These are phyloP conservation scores for Wickerhamiella musiphila DNA, from an alignment of 805 yeast genomes.

Conservation along the genomic window DNA sequence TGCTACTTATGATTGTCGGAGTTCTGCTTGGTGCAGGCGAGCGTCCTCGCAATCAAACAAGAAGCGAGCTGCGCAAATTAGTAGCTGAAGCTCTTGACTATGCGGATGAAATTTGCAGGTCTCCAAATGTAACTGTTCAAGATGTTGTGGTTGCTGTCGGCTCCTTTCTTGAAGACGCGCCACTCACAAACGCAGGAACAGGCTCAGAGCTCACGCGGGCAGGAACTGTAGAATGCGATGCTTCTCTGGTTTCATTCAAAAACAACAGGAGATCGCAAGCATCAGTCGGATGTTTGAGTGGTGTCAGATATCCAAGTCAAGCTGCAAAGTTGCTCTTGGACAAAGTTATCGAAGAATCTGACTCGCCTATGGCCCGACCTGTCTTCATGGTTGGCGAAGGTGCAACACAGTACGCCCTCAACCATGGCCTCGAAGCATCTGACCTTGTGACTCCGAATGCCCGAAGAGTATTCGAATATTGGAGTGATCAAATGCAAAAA, in stretches of 20 bases:
- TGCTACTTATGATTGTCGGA: slow-evolving; percentile 4
- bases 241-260: slow-evolving; percentile 18
- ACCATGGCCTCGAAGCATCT: slow-evolving; percentile 6
- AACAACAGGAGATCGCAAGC: slow-evolving; percentile 11
- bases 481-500: too few species aligned
- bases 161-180: slow-evolving; percentile 20
- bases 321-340: slow-evolving; percentile 14
- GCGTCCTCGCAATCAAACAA: neutral
- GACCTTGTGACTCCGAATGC: slow-evolving; percentile 11
- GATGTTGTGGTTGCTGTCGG: slow-evolving; percentile 2
- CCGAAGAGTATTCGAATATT: slow-evolving; percentile 6
- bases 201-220: slow-evolving; percentile 23
- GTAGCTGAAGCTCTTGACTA: neutral
- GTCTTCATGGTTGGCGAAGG: slow-evolving; percentile 21
- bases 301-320: slow-evolving; percentile 18
- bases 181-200: slow-evolving; percentile 24
- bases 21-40: slow-evolving; percentile 2
- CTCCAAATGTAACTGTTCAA: neutral
- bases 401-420: slow-evolving; percentile 18
- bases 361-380: slow-evolving; percentile 12
- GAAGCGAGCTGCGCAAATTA: neutral
- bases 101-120: neutral
- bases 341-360: slow-evolving; percentile 3
- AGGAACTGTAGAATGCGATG: slow-evolving; percentile 26
- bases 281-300: slow-evolving; percentile 20